These are phyloP conservation scores for Ceratobasidium sp. DNA, from an alignment of 1,284 basidiomycete species.

Conservation along the genomic window DNA sequence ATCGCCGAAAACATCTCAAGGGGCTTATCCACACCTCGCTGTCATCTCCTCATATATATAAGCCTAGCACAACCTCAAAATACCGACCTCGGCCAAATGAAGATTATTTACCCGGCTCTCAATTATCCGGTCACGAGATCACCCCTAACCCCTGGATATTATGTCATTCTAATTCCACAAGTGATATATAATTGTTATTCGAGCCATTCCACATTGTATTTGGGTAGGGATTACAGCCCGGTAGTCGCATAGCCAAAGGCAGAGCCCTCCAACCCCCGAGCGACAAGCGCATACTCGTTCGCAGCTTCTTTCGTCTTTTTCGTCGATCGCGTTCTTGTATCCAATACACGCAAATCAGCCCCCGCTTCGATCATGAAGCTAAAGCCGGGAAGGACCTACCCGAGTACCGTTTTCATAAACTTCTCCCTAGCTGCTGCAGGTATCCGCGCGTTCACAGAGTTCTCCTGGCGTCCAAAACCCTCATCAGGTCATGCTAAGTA, in stretches of 20 bases:
- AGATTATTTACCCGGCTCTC: no score
- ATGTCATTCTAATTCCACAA: no score
- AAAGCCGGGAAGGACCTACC: constrained; percentile 61
- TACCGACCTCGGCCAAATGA: no score
- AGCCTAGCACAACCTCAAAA: no score
- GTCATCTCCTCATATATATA: no score
- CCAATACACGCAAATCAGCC: background rate
- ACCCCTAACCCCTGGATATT: background rate
- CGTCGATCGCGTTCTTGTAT: constrained; percentile 56
- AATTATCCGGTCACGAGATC: constrained; percentile 22
- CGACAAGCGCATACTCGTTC: constrained; percentile 77
- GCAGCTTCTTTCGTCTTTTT: constrained; percentile 76
- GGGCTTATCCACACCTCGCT: no score
- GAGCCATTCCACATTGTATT: background rate
- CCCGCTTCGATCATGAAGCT: background rate
- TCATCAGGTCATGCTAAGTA: background rate
- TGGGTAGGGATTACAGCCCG: constrained; percentile 50
- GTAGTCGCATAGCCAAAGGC: constrained; percentile 73
- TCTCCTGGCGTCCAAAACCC: constrained; percentile 47
- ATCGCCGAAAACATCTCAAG: constrained; percentile 24
- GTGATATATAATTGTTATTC: no score
- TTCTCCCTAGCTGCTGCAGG: constrained; percentile 75
- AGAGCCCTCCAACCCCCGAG: constrained; percentile 78
- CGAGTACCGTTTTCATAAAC: constrained; percentile 76
- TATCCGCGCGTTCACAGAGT: constrained; percentile 54